Percentiles rank a stretch among this genome's conserved stretches.
Evolutionary conservation across 306 rosid species (phyloP).

Genomic region (Quercus glauca): DNA sequence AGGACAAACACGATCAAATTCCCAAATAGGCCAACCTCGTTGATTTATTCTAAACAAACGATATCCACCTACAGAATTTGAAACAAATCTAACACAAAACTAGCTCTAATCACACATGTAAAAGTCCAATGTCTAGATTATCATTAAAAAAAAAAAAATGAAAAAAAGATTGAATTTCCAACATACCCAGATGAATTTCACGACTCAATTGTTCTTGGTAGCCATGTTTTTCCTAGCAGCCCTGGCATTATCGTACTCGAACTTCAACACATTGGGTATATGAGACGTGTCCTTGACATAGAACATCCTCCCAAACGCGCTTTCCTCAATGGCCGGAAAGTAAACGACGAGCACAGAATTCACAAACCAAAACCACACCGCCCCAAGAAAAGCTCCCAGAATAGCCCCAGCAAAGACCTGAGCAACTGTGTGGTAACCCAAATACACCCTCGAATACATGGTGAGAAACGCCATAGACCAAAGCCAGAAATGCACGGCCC

Average conservation of each 20-base stretch:
- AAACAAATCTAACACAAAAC: neutral
- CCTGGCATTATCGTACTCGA: slow-evolving; percentile 85
- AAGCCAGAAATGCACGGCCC: slow-evolving; percentile 22
- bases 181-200: slow-evolving; percentile 4
- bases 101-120: neutral
- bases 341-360: slow-evolving; percentile 34
- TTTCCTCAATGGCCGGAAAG: slow-evolving; percentile 75
- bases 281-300: slow-evolving; percentile 88
- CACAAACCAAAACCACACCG: slow-evolving; percentile 79
- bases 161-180: neutral
- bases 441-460: slow-evolving; percentile 73
- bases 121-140: neutral
- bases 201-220: slow-evolving; percentile 39
- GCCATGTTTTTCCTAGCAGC: slow-evolving; percentile 46
- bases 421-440: slow-evolving; percentile 77
- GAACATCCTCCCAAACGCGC: slow-evolving; percentile 60
- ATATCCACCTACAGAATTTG: neutral
- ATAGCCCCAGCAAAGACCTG: slow-evolving; percentile 91
- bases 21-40: neutral
- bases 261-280: slow-evolving; percentile 74
- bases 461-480: slow-evolving; percentile 71
- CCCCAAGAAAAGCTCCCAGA: slow-evolving; percentile 67
- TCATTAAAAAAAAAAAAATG: neutral
- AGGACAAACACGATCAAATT: neutral
- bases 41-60: neutral